These are phyloP conservation scores for Moringa oleifera DNA, from an alignment of 345 rosid genomes.

Conservation along the genomic window DNA sequence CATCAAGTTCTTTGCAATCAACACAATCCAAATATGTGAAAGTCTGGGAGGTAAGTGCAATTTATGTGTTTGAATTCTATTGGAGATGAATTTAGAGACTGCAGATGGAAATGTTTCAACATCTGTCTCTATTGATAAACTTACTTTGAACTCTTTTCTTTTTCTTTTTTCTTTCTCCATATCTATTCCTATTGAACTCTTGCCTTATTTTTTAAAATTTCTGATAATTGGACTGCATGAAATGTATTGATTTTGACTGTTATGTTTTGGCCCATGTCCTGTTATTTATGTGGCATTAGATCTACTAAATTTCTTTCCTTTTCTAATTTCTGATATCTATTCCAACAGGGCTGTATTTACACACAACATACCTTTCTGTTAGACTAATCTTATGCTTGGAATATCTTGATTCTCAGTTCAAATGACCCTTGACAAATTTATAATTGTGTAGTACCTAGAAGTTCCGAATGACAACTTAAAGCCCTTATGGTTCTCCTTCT, in stretches of 20 bases:
- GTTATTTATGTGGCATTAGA: neutral
- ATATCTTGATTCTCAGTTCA: neutral
- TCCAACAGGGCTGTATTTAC: too few species aligned
- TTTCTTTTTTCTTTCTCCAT: neutral
- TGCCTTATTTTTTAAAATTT: neutral
- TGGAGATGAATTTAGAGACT: slow-evolving; percentile 10
- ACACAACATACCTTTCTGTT: neutral
- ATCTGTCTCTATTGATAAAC: neutral
- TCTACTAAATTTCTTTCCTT: neutral
- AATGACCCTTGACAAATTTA: neutral
- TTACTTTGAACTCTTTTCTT: neutral
- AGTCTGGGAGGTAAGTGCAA: slow-evolving; percentile 91
- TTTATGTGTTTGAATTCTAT: neutral
- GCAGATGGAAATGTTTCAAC: neutral
- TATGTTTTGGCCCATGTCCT: neutral
- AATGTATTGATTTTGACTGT: neutral
- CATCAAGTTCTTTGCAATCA: slow-evolving; percentile 61
- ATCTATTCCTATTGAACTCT: slow-evolving; percentile 2
- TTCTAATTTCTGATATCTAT: too few species aligned
- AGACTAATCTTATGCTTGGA: neutral
- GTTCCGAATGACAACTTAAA: neutral
- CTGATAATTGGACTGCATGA: neutral
- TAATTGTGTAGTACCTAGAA: neutral
- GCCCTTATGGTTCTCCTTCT: neutral
- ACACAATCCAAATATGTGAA: slow-evolving; percentile 80